phyloP scores from a whole-genome alignment of 495 filamentous ascomycete species.

The Usnea hakonensis region DNA sequence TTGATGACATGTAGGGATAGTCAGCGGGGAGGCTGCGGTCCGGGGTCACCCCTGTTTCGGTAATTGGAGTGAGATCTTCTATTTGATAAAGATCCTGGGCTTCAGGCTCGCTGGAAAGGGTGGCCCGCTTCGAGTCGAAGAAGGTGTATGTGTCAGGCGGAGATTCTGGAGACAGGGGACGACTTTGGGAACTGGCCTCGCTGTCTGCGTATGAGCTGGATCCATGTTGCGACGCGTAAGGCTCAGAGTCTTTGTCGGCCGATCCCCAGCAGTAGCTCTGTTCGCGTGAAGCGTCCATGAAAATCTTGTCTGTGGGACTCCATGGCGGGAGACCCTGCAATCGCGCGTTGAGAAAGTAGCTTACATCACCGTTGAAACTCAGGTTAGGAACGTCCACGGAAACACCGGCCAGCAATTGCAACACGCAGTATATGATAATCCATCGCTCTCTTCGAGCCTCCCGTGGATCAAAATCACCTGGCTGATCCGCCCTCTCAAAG shows the following conservation, averaged over 20 bases:
- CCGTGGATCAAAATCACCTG: conserved; percentile 40
- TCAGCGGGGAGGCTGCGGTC: neutral
- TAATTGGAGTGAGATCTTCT: neutral
- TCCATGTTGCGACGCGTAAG: neutral
- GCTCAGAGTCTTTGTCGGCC: conserved; percentile 13
- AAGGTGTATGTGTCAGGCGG: neutral
- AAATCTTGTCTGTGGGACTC: conserved; percentile 25
- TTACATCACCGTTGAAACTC: conserved; percentile 46
- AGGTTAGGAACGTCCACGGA: conserved; percentile 54
- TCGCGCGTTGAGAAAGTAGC: conserved; percentile 55
- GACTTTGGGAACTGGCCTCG: neutral
- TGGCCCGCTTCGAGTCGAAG: neutral
- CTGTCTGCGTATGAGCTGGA: neutral
- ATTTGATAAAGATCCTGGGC: neutral
- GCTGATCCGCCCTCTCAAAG: conserved; percentile 50
- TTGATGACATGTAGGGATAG: neutral
- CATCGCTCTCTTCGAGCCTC: conserved; percentile 56
- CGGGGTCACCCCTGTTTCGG: neutral
- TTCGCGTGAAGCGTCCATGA: conserved; percentile 43
- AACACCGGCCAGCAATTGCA: conserved; percentile 58
- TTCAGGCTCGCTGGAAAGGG: neutral
- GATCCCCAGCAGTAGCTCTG: conserved; percentile 52
- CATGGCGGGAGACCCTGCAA: conserved; percentile 51
- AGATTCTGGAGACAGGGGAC: conserved; percentile 6
- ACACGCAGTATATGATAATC: conserved; percentile 60